A percentile compares a stretch with the other conserved stretches of the same genome.
phyloP scores from a whole-genome alignment of 805 yeast genomes.

The Sugiyamaella qingdaonensis region DNA sequence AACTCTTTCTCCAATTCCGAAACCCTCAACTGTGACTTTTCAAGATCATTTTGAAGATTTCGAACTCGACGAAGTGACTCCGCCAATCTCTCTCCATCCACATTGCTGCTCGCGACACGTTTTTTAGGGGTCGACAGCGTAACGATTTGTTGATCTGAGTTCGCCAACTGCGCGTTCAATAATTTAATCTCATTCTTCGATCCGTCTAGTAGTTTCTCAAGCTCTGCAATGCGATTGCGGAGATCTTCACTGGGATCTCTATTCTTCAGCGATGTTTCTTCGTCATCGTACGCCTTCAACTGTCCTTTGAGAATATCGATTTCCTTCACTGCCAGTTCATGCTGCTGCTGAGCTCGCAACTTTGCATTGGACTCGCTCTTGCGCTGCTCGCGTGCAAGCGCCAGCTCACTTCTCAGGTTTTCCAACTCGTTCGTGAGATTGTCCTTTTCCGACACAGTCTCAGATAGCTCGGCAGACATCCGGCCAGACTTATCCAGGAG shows the following conservation, averaged over 20 bases:
- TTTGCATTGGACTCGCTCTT: constrained; percentile 38
- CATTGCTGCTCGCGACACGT: constrained; percentile 4
- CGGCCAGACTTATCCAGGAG: constrained; percentile 31
- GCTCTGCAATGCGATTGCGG: constrained; percentile 29
- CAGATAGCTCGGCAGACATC: constrained; percentile 30
- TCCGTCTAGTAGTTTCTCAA: constrained; percentile 50
- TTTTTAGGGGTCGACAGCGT: constrained; percentile 17
- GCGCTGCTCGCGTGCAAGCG: constrained; percentile 32
- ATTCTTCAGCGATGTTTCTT: constrained; percentile 23
- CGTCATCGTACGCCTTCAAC: constrained; percentile 46
- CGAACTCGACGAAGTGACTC: constrained; percentile 15
- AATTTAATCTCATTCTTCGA: constrained; percentile 50
- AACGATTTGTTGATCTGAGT: constrained; percentile 25
- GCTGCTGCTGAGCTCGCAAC: constrained; percentile 46
- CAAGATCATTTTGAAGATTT: constrained; percentile 21
- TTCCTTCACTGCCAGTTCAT: constrained; percentile 52
- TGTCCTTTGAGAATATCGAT: constrained; percentile 54
- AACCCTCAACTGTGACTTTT: constrained; percentile 12
- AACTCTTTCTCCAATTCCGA: constrained; percentile 16
- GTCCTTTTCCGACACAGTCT: constrained; percentile 17
- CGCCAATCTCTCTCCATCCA: constrained; percentile 8
- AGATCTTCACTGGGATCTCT: constrained; percentile 20
- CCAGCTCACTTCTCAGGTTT: constrained; percentile 28
- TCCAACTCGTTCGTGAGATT: constrained; percentile 27
- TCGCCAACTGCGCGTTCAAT: constrained; percentile 38